Evolutionary conservation across 2,329 filamentous ascomycete species (phyloP).

Genomic region (Fusarium transvaalense): DNA sequence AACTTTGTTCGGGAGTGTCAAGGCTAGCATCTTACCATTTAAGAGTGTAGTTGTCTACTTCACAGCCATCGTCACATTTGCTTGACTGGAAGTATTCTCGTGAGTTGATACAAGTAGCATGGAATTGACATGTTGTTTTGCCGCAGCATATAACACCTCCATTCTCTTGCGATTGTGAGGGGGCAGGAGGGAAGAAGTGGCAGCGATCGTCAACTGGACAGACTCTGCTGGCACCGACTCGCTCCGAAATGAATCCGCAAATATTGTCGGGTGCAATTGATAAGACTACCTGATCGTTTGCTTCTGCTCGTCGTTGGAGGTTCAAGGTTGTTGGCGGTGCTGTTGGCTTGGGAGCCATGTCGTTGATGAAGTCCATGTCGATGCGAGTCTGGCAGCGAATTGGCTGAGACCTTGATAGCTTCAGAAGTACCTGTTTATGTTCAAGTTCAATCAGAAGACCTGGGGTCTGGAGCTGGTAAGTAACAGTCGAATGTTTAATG

Average conservation of each 20-base stretch:
- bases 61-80: conserved; percentile 26
- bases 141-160: conserved; percentile 23
- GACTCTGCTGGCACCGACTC: conserved; percentile 12
- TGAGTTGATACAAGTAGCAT: conserved; percentile 24
- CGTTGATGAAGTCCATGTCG: conserved; percentile 12
- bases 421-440: not conserved
- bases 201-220: conserved; percentile 9
- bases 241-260: conserved; percentile 29
- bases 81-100: conserved; percentile 24
- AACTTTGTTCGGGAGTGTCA: not conserved
- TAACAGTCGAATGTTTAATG: not conserved
- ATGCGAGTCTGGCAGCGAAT: not conserved
- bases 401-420: rapidly evolving
- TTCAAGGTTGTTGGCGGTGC: conserved; percentile 10
- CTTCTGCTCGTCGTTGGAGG: conserved; percentile 11
- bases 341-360: conserved; percentile 13
- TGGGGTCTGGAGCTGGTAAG: too few species aligned
- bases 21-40: conserved; percentile 11
- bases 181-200: conserved; percentile 4
- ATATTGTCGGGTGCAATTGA: conserved; percentile 12
- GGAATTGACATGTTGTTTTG: conserved; percentile 3
- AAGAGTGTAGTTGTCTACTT: conserved; percentile 25
- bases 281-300: not conserved
- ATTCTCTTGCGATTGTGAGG: not conserved
- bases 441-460: not conserved